phyloP scores from a whole-genome alignment of 352 stramenopile species.

The Pythium phragmiticola region DNA sequence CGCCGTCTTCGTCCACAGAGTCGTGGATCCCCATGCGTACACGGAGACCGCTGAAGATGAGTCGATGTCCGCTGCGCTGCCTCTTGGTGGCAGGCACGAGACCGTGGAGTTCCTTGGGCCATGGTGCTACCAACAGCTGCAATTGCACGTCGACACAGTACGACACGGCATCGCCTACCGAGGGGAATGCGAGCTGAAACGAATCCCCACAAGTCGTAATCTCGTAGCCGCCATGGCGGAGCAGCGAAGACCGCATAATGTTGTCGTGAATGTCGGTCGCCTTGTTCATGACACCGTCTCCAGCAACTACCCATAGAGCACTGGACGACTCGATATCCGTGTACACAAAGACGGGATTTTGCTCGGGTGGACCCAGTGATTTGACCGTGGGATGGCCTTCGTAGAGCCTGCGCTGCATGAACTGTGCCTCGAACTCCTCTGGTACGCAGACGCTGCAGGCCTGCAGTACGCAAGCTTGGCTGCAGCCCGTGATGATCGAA shows the following conservation, averaged over 20 bases:
- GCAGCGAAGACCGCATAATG: constrained; percentile 45
- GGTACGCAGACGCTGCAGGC: constrained; percentile 1
- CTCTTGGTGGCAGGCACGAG: constrained; percentile 52
- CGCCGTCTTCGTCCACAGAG: constrained; percentile 19
- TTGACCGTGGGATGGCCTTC: constrained; percentile 18
- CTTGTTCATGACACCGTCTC: constrained; percentile 45
- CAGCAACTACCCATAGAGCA: constrained; percentile 49
- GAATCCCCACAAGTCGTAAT: constrained; percentile 69
- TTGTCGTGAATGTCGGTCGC: constrained; percentile 60
- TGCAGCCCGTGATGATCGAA: constrained; percentile 8
- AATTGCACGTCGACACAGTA: constrained; percentile 67
- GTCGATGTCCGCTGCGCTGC: constrained; percentile 32
- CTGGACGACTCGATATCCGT: constrained; percentile 79
- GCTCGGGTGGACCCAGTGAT: constrained; percentile 23
- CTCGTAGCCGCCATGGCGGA: constrained; percentile 61
- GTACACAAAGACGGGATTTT: constrained; percentile 66
- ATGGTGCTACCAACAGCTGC: constrained; percentile 46
- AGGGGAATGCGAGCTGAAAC: constrained; percentile 71
- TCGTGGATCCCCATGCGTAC: constrained; percentile 81
- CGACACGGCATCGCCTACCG: constrained; percentile 51
- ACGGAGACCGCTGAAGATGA: constrained; percentile 61
- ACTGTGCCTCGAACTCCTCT: constrained; percentile 13
- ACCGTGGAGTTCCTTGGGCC: constrained; percentile 49
- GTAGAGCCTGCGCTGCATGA: constrained; percentile 16
- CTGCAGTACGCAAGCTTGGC: constrained; percentile 9